These are phyloP conservation scores for Neonectria magnoliae DNA, from an alignment of 2,329 filamentous ascomycete genomes.

Conservation along the genomic window DNA sequence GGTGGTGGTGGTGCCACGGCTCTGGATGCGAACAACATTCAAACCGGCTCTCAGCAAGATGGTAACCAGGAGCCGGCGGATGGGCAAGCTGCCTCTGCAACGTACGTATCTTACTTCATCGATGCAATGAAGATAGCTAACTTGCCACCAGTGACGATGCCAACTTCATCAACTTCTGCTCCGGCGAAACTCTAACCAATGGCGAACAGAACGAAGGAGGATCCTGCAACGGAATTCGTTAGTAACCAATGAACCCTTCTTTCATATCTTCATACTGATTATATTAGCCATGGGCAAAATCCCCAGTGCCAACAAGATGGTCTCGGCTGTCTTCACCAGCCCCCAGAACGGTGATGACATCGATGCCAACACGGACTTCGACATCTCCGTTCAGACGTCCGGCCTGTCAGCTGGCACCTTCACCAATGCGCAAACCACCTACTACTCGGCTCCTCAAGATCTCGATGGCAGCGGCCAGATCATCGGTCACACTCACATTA, in stretches of 20 bases:
- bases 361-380: slow-evolving; percentile 59
- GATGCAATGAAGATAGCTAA: slow-evolving; percentile 16
- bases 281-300: slow-evolving; percentile 67
- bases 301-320: slow-evolving; percentile 64
- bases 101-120: slow-evolving; percentile 52
- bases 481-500: slow-evolving; percentile 69
- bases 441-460: slow-evolving; percentile 69
- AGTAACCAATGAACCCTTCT: slow-evolving; percentile 41
- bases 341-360: slow-evolving; percentile 63
- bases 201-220: slow-evolving; percentile 66
- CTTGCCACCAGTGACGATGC: slow-evolving; percentile 58
- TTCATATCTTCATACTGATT: slow-evolving; percentile 28
- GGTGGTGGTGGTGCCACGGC: slow-evolving; percentile 46
- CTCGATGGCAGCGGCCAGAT: slow-evolving; percentile 59
- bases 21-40: slow-evolving; percentile 56
- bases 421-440: slow-evolving; percentile 68
- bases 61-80: slow-evolving; percentile 56
- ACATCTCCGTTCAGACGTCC: slow-evolving; percentile 60
- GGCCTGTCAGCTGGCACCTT: slow-evolving; percentile 68
- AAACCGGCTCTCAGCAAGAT: slow-evolving; percentile 60
- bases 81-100: slow-evolving; percentile 63
- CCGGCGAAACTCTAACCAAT: slow-evolving; percentile 65
- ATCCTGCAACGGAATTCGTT: slow-evolving; percentile 72
- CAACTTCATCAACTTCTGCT: slow-evolving; percentile 74
- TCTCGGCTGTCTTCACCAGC: slow-evolving; percentile 64